These are phyloP conservation scores for Mortierella sp. DNA, from an alignment of 371 early-diverging fungal genomes.

Conservation along the genomic window DNA sequence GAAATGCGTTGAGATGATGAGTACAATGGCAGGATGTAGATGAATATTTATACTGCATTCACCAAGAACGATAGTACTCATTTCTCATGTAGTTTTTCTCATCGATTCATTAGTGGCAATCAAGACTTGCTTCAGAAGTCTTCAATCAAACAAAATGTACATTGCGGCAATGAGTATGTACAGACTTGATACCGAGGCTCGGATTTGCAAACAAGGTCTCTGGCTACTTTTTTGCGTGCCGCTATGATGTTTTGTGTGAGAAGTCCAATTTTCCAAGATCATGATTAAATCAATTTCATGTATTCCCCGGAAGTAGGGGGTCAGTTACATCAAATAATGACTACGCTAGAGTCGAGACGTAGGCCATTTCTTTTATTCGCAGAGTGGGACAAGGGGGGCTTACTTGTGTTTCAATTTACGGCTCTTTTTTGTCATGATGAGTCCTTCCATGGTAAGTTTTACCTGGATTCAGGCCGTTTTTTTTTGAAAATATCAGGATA, in stretches of 20 bases:
- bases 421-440: background rate
- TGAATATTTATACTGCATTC: conserved; percentile 4
- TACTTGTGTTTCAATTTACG: background rate
- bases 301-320: too few species aligned
- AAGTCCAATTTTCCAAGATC: background rate
- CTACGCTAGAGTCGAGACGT: too few species aligned
- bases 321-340: too few species aligned
- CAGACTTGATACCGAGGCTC: background rate
- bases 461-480: background rate
- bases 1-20: background rate
- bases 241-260: background rate
- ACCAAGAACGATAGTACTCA: background rate
- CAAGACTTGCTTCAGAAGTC: background rate
- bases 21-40: background rate
- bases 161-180: background rate
- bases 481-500: too few species aligned
- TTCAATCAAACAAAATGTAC: too few species aligned
- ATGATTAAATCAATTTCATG: too few species aligned
- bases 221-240: background rate
- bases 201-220: background rate
- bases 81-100: too few species aligned
- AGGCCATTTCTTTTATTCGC: too few species aligned
- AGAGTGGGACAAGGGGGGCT: too few species aligned
- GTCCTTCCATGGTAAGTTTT: background rate
- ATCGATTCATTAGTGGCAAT: background rate